Conservation (phyloP, 805 yeast species). For the Yamadazyma phyllophila region DNA sequence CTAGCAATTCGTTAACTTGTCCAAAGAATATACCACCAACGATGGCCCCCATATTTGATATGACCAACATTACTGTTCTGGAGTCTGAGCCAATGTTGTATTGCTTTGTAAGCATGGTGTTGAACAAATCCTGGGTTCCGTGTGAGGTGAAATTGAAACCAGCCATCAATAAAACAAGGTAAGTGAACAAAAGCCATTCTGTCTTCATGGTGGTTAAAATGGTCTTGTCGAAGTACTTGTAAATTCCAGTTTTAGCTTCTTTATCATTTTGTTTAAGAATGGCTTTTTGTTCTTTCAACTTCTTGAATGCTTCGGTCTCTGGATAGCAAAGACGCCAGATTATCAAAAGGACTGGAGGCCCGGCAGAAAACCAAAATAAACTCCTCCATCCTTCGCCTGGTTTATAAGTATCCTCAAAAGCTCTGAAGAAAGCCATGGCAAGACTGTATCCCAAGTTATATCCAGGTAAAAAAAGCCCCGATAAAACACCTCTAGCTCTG, state of each 20-base stretch:
- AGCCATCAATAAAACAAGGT: constrained; percentile 48
- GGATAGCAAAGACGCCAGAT: constrained; percentile 57
- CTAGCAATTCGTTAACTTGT: constrained; percentile 54
- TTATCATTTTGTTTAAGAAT: constrained; percentile 4
- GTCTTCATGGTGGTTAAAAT: constrained; percentile 22
- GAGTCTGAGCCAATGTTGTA: constrained; percentile 43
- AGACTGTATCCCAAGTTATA: constrained; percentile 67
- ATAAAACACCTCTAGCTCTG: constrained; percentile 56
- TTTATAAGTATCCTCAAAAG: constrained; percentile 41
- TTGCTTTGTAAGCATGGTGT: constrained; percentile 59
- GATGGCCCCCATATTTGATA: constrained; percentile 67
- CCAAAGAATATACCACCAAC: constrained; percentile 63
- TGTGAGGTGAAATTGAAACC: constrained; percentile 73
- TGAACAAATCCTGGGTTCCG: constrained; percentile 73
- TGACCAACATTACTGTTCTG: constrained; percentile 58
- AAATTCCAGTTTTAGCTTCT: constrained; percentile 3
- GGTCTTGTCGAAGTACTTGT: constrained; percentile 11
- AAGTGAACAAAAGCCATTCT: constrained; percentile 41
- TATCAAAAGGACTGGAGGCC: constrained; percentile 58
- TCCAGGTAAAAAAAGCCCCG: constrained; percentile 53
- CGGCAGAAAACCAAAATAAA: constrained; percentile 72
- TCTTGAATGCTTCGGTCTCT: constrained; percentile 54
- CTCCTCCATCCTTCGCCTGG: constrained; percentile 63
- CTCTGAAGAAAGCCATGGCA: constrained; percentile 64
- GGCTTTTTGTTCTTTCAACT: constrained; percentile 19